phyloP scores from a whole-genome alignment of 2,329 filamentous ascomycete species.

The Thielaviopsis cerberus region DNA sequence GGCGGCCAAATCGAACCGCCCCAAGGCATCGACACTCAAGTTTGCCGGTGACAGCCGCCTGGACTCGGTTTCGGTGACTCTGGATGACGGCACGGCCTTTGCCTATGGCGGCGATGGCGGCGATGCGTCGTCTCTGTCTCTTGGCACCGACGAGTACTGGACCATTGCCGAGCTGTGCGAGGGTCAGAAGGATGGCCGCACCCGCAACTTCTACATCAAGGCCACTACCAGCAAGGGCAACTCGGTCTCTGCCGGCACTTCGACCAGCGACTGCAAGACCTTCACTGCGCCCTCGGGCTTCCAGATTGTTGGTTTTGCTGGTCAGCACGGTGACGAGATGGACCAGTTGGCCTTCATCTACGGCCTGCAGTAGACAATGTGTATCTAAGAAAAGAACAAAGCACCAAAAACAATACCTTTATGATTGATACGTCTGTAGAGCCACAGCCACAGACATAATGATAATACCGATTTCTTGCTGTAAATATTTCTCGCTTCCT shows the following conservation, averaged over 20 bases:
- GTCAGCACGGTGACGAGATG: conserved; percentile 34
- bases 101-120: conserved; percentile 37
- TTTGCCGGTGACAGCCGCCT: conserved; percentile 31
- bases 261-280: conserved; percentile 28
- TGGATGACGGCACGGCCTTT: conserved; percentile 29
- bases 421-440: not conserved
- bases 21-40: conserved; percentile 22
- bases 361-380: conserved; percentile 20
- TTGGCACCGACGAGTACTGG: conserved; percentile 31
- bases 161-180: conserved; percentile 30
- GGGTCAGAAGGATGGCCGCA: conserved; percentile 25
- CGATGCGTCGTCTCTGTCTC: conserved; percentile 22
- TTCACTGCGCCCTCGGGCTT: conserved; percentile 29
- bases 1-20: conserved; percentile 16
- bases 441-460: too few relatives aligned
- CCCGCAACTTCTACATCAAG: conserved; percentile 36
- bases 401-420: not conserved
- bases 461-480: too few relatives aligned
- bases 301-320: conserved; percentile 34
- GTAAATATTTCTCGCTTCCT: too few relatives aligned
- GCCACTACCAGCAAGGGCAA: conserved; percentile 33
- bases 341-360: conserved; percentile 34
- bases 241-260: conserved; percentile 25
- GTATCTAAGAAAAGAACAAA: not conserved
- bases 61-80: conserved; percentile 29